Percentiles rank a stretch among this genome's conserved stretches.
Evolutionary conservation across 306 rosid species (phyloP).

Genomic region (Rosa chinensis): DNA sequence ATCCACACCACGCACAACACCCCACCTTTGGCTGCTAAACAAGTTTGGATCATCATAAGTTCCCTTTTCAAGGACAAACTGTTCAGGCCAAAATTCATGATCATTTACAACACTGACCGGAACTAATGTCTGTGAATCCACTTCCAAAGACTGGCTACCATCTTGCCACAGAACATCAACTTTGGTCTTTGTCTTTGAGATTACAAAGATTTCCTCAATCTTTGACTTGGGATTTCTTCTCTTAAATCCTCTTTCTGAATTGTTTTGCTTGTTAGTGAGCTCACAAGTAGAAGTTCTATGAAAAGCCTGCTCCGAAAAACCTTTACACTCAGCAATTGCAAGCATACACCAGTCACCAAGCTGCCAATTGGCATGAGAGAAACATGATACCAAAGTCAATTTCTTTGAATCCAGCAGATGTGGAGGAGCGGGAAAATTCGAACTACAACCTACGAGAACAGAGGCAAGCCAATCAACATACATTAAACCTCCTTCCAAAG

Average conservation of each 20-base stretch:
- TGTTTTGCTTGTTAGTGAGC: constrained; percentile 33
- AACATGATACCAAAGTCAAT: constrained; percentile 74
- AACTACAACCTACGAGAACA: constrained; percentile 44
- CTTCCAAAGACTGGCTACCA: constrained; percentile 58
- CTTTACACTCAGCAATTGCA: constrained; percentile 40
- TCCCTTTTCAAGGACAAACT: constrained; percentile 77
- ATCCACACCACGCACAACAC: constrained; percentile 77
- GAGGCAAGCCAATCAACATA: constrained; percentile 78
- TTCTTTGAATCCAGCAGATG: constrained; percentile 62
- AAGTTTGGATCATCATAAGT: constrained; percentile 61
- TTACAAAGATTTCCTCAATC: constrained; percentile 50
- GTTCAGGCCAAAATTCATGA: constrained; percentile 92
- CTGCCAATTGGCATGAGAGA: constrained; percentile 84
- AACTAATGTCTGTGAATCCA: constrained; percentile 58
- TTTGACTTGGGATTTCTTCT: constrained; percentile 41
- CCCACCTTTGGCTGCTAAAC: constrained; percentile 67
- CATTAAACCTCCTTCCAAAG: constrained; percentile 79
- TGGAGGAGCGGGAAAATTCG: constrained; percentile 51
- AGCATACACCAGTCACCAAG: constrained; percentile 96
- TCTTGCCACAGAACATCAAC: constrained; percentile 87
- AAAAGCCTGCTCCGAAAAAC: constrained; percentile 33
- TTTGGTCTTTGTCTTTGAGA: constrained; percentile 79
- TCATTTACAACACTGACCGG: constrained; percentile 70
- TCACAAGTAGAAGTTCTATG: constrained; percentile 33
- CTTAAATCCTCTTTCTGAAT: constrained; percentile 38